phyloP scores from a whole-genome alignment of 2,329 filamentous ascomycete species.

The Teratosphaeria gauchensis region DNA sequence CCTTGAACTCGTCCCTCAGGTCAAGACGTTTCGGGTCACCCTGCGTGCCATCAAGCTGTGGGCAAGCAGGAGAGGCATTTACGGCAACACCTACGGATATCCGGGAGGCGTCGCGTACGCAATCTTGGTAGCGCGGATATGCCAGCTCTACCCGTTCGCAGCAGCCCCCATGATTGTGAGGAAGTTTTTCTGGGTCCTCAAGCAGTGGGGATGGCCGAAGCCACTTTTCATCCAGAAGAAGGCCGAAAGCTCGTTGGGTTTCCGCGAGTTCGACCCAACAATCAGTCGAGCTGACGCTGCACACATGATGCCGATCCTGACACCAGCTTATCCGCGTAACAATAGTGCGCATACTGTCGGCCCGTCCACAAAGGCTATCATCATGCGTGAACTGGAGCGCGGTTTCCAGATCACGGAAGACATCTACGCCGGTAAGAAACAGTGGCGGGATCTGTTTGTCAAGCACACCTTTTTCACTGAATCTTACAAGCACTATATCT shows the following conservation, averaged over 20 bases:
- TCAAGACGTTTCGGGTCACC: constrained; percentile 80
- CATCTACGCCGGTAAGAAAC: constrained; percentile 65
- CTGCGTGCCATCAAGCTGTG: constrained; percentile 90
- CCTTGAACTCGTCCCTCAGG: constrained; percentile 75
- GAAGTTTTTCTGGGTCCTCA: constrained; percentile 91
- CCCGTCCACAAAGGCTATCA: constrained; percentile 71
- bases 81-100: constrained; percentile 92
- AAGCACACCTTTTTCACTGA: constrained; percentile 90
- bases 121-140: constrained; percentile 91
- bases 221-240: constrained; percentile 93
- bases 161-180: constrained; percentile 78
- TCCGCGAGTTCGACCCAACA: constrained; percentile 90
- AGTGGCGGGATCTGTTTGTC: constrained; percentile 80
- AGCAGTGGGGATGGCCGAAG: constrained; percentile 85
- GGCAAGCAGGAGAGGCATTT: constrained; percentile 86
- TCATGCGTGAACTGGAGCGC: constrained; percentile 71
- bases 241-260: constrained; percentile 61
- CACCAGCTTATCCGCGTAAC: constrained; percentile 94
- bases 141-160: constrained; percentile 90
- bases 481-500: constrained; percentile 92
- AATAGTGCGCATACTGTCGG: constrained; percentile 94
- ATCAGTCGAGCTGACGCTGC: constrained; percentile 70
- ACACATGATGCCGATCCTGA: constrained; percentile 97
- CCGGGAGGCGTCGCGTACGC: constrained; percentile 97
- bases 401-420: constrained; percentile 67